Base-by-base conservation (phyloP, 2,329 filamentous ascomycete genomes). In the Pyrenochaeta sp. region DNA sequence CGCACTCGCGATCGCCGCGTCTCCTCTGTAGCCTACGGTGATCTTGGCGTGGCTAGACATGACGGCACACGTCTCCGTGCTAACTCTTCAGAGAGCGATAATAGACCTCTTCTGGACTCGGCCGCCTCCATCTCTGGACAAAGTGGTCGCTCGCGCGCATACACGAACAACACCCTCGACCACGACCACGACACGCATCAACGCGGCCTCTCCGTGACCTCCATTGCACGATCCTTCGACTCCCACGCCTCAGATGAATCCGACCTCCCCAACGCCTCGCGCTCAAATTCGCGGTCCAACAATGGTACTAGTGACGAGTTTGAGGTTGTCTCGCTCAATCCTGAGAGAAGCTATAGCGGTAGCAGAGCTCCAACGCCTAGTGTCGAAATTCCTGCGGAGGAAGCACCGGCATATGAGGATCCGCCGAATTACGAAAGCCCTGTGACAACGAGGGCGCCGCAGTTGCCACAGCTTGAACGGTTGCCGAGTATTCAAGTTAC, bases 11-110 rank as follows among this genome's bases (percentile, higher is more conserved):
- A 90, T 55, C 84, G 89, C 27, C 84, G 90, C 15, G 88, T 92
- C 3, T 91, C 90, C 44, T 89, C 88, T 54, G 91, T 95, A 19
- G 88, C 88, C 43, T 95, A 95, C 67, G 90, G 85, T 9, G 90
- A 91, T 42, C 77, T 95, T 4, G 91, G 91, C 34, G 85, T 93
- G 13, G 91, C 90, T 0, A 83, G 90, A 44, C 90, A 91, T 68
- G 91, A 95, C 67, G 91, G 91, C 49, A 91, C 90, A 1, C 83
- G 91, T 45, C 78, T 95, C 28, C 85, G 91, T 30, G 90, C 89
- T 36, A 90, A 88, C 69, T 93, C 90, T 61, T 84, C 82, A 19
- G 91, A 93, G 65, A 91, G 88, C 68, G 90, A 94, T 72, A 82
- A 87, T 30, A 81, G 89, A 43, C 90, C 90, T 0, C 79, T 94